Conservation (phyloP, 805 yeast species). For the Candida wancherniae region DNA sequence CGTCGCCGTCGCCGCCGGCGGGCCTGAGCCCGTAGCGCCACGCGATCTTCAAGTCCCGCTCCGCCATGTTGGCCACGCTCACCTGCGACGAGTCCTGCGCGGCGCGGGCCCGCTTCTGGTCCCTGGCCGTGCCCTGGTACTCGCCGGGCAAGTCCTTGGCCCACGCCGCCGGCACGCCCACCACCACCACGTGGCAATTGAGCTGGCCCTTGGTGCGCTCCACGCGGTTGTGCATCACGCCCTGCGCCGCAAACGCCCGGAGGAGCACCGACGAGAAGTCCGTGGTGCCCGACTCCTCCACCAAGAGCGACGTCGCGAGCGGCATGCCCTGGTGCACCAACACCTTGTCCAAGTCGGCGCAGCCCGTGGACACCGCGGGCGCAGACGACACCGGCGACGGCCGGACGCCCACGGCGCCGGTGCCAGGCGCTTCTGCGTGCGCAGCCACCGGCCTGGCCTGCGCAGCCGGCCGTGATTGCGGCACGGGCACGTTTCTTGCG, state of each 20-base stretch:
- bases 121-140: slow-evolving; percentile 64
- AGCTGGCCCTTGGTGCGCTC: slow-evolving; percentile 20
- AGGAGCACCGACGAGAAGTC: slow-evolving; percentile 73
- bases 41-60: slow-evolving; percentile 72
- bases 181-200: slow-evolving; percentile 57
- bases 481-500: slow-evolving; percentile 2
- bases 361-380: slow-evolving; percentile 77
- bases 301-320: slow-evolving; percentile 59
- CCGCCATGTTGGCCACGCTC: slow-evolving; percentile 62
- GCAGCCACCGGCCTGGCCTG: background rate
- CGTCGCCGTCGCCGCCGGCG: too few relatives aligned
- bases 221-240: slow-evolving; percentile 59
- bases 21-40: slow-evolving; percentile 75
- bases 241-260: slow-evolving; percentile 72
- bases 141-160: slow-evolving; percentile 71
- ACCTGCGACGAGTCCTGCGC: slow-evolving; percentile 55
- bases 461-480: slow-evolving; percentile 1
- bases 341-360: slow-evolving; percentile 66
- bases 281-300: slow-evolving; percentile 85
- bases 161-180: slow-evolving; percentile 59
- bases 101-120: slow-evolving; percentile 57
- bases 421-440: slow-evolving; percentile 17
- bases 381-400: slow-evolving; percentile 77
- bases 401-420: slow-evolving; percentile 48
- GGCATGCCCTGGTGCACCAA: slow-evolving; percentile 85